Evolutionary conservation across 805 yeast species (phyloP).

Genomic region (Cyberlindnera samutprakarnensis): DNA sequence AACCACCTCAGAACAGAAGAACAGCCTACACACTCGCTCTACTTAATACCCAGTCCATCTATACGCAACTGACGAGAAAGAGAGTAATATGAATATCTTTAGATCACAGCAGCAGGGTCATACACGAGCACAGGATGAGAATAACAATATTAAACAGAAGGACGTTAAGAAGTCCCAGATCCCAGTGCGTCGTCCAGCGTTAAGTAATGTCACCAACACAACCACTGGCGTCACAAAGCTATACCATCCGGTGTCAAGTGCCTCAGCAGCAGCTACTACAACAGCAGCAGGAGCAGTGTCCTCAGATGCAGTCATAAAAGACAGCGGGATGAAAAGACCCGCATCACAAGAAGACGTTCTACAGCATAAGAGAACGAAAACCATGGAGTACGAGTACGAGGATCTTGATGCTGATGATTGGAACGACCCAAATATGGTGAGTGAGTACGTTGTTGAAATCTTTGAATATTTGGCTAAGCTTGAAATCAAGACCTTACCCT

Average conservation of each 20-base stretch:
- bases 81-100: slow-evolving; percentile 1
- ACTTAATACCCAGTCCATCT: no score
- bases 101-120: no score
- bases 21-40: no score
- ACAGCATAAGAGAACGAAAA: slow-evolving; percentile 17
- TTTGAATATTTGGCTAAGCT: slow-evolving; percentile 69
- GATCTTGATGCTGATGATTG: slow-evolving; percentile 74
- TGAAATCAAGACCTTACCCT: slow-evolving; percentile 66
- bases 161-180: slow-evolving; percentile 16
- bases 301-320: not conserved
- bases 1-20: no score
- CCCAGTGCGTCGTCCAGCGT: slow-evolving; percentile 23
- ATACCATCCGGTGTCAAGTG: not conserved
- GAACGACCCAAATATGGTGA: slow-evolving; percentile 84
- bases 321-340: slow-evolving; percentile 37
- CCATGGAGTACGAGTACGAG: slow-evolving; percentile 45
- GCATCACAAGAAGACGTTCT: slow-evolving; percentile 17
- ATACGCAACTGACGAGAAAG: no score
- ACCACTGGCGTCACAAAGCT: no score
- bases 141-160: slow-evolving; percentile 12
- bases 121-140: slow-evolving; percentile 15
- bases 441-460: slow-evolving; percentile 86
- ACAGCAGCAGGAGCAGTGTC: slow-evolving; percentile 10
- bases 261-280: slow-evolving; percentile 2
- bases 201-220: slow-evolving; percentile 22